Base-by-base conservation (phyloP, 1,284 basidiomycete genomes). In the Naganishia sp. region DNA sequence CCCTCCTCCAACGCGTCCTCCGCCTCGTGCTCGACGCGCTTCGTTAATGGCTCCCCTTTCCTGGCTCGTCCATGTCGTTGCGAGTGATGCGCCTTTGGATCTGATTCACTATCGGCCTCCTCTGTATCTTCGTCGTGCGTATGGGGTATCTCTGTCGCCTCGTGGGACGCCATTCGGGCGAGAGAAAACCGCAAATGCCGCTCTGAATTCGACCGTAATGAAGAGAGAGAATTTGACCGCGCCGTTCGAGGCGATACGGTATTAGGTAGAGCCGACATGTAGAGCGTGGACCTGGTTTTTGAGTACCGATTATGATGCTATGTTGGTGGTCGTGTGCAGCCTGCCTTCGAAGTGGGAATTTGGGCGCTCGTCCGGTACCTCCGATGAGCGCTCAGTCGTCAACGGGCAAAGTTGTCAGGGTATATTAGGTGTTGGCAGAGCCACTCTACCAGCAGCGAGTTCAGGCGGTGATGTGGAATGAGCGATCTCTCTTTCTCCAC, bases 131-230 rank as follows among this genome's bases (percentile, higher is more conserved):
- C 60, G 11, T 56, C 36, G 11, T 65, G 46, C 1, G 53, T 45
- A 13, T 49, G 18, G 9, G 53, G 52, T 31, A 63, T 33, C n/a
- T 69, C 60, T 33, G 54, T 57, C n/a, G 64, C 56, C 46, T 69
- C 68, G 43, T 65, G 68, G 11, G 60, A 64, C 3, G 65, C 68
- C 68, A 69, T 69, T 2, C 68, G 64, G 2, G 60, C 61, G 11
- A 69, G 43, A 6, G 68, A 69, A n/a, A 66, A 61, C 3, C 57
- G 57, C 57, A 61, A 33, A 28, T 61, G 57, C 7, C 57, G 57
- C 15, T 61, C 57, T 21, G 57, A 61, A 25, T 52, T 39, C 23
- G 57, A 61, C 36, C 57, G 57, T 9, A 61, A 4, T 39, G 57
- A 61, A 28, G 57, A 61, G 36, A 61, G 31, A 18, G 57, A 61